phyloP scores from a whole-genome alignment of 768 basidiomycete genomes.

The Piloderma croceum region DNA sequence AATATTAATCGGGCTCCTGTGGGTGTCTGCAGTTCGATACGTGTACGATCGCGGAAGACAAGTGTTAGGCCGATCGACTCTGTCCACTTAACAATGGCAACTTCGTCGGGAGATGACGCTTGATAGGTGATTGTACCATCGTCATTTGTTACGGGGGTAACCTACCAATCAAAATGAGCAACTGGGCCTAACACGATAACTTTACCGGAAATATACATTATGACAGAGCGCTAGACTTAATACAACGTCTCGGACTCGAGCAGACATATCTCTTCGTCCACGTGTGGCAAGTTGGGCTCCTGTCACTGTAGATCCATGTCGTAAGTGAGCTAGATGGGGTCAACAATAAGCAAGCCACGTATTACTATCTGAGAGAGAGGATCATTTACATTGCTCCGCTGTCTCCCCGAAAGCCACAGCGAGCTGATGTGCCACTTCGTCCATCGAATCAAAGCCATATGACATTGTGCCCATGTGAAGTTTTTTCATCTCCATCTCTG shows the following conservation, averaged over 20 bases:
- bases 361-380: no score
- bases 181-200: neutral
- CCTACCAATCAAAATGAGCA: conserved; percentile 43
- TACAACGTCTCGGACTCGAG: conserved; percentile 87
- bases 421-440: conserved; percentile 93
- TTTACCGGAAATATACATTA: conserved; percentile 48
- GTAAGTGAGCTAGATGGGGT: conserved; percentile 27
- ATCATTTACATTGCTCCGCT: conserved; percentile 48
- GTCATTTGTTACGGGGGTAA: conserved; percentile 92
- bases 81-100: conserved; percentile 97
- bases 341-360: neutral
- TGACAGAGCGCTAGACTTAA: conserved; percentile 93
- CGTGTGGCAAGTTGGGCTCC: conserved; percentile 80
- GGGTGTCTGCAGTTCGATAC: conserved; percentile 79
- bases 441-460: conserved; percentile 97
- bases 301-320: conserved; percentile 58
- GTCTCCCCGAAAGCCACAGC: conserved; percentile 73
- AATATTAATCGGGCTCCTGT: conserved; percentile 58
- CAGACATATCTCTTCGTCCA: conserved; percentile 92
- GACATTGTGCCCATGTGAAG: conserved; percentile 98
- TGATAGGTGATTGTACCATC: conserved; percentile 95
- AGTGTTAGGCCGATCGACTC: conserved; percentile 90
- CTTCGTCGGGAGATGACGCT: conserved; percentile 98
- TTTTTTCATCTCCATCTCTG: conserved; percentile 99
- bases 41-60: conserved; percentile 81